Percentiles rank a stretch among this genome's conserved stretches.
These are phyloP conservation scores for Sungouiozyma ichnusensis DNA, from an alignment of 805 yeast genomes.

Conservation along the genomic window DNA sequence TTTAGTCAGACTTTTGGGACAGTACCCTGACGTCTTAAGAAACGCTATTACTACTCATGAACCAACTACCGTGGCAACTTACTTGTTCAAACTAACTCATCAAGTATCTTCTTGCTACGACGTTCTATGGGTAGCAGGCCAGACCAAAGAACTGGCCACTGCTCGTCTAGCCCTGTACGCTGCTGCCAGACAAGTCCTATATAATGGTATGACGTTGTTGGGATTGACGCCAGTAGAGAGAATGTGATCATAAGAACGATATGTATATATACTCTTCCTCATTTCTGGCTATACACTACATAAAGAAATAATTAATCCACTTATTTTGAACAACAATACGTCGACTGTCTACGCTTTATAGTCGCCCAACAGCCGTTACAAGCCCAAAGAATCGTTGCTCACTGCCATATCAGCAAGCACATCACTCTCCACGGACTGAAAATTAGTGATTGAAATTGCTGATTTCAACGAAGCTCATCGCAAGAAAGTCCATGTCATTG, in stretches of 20 bases:
- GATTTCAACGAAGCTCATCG: background rate
- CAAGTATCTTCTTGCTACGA: slow-evolving; percentile 96
- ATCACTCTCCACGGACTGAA: background rate
- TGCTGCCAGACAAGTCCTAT: slow-evolving; percentile 78
- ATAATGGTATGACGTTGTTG: slow-evolving; percentile 78
- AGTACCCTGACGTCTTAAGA: slow-evolving; percentile 82
- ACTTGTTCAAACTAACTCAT: slow-evolving; percentile 86
- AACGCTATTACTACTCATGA: slow-evolving; percentile 77
- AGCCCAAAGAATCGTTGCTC: too few species aligned
- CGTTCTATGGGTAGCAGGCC: slow-evolving; percentile 93
- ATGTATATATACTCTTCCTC: too few species aligned
- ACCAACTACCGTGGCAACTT: slow-evolving; percentile 89
- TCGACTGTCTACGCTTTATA: too few species aligned
- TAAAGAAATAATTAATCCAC: background rate
- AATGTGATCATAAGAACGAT: slow-evolving; percentile 50
- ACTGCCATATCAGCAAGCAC: background rate
- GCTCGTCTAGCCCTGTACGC: slow-evolving; percentile 89
- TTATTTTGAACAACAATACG: too few species aligned
- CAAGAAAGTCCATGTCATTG: background rate
- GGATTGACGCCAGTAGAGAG: slow-evolving; percentile 96
- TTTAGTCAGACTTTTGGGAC: slow-evolving; percentile 67
- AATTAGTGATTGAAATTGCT: background rate
- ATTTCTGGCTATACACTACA: too few species aligned
- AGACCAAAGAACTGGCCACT: slow-evolving; percentile 68
- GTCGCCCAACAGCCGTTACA: too few species aligned